Percentiles rank a stretch among this genome's conserved stretches.
phyloP scores from a whole-genome alignment of 1,284 basidiomycete genomes.

The Ganoderma meredithae region DNA sequence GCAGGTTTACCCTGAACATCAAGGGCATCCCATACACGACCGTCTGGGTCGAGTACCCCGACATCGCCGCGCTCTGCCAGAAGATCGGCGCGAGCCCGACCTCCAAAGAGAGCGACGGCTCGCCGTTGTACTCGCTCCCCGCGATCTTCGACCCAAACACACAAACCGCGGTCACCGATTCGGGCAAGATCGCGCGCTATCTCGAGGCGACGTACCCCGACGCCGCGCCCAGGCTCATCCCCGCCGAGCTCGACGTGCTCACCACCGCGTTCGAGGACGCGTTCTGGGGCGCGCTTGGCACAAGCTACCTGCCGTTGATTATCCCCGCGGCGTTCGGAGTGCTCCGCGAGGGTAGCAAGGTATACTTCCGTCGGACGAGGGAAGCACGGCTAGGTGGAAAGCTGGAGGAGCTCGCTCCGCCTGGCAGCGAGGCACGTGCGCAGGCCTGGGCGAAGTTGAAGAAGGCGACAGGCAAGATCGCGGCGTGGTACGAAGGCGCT shows the following conservation, averaged over 20 bases:
- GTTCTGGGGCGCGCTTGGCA: constrained; percentile 19
- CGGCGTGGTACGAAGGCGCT: constrained; percentile 36
- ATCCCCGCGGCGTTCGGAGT: constrained; percentile 33
- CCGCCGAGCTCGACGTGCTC: constrained; percentile 37
- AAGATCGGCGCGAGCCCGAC: constrained; percentile 41
- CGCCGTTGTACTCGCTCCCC: constrained; percentile 36
- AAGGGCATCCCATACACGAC: constrained; percentile 41
- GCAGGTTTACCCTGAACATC: constrained; percentile 43
- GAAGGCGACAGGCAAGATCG: constrained; percentile 39
- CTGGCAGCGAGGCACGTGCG: constrained; percentile 33
- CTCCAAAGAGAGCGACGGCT: constrained; percentile 31
- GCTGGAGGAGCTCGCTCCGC: constrained; percentile 44
- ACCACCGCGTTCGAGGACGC: constrained; percentile 42
- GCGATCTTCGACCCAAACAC: constrained; percentile 35
- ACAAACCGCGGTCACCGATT: constrained; percentile 41
- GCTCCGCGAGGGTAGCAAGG: constrained; percentile 40
- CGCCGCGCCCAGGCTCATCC: constrained; percentile 36
- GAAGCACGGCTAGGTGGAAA: constrained; percentile 18
- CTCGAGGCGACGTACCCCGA: constrained; percentile 44
- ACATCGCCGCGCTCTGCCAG: constrained; percentile 41
- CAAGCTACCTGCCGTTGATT: constrained; percentile 15
- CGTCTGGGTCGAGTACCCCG: constrained; percentile 40
- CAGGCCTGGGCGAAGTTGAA: constrained; percentile 43
- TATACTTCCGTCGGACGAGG: constrained; percentile 9
- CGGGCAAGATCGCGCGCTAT: constrained; percentile 42